A percentile compares a stretch with the other conserved stretches of the same genome.
Conservation (phyloP, 108 stramenopile genomes). For the Cyclotella atomus region DNA sequence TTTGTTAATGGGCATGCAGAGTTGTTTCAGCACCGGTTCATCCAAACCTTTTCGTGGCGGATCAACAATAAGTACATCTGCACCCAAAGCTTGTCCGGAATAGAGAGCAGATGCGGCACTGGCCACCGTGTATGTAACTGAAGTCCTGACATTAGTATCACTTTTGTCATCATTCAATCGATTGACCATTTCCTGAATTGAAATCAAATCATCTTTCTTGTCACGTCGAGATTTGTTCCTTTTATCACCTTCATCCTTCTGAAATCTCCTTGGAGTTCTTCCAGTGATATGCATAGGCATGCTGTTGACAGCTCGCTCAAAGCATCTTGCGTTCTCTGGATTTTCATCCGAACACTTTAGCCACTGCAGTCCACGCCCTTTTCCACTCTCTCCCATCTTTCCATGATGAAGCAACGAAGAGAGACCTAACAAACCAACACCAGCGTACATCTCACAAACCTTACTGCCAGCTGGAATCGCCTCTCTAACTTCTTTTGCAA, state of each 20-base stretch:
- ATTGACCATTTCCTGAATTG: conserved; percentile 51
- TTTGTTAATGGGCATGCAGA: conserved; percentile 73
- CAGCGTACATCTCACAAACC: conserved; percentile 94
- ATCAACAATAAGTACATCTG: conserved; percentile 93
- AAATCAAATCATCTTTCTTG: conserved; percentile 16
- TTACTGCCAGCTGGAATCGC: conserved; percentile 70
- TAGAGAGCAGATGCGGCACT: conserved; percentile 81
- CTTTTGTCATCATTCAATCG: conserved; percentile 21
- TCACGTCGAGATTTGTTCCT: conserved; percentile 30
- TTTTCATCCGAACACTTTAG: conserved; percentile 94
- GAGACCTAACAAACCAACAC: conserved; percentile 92
- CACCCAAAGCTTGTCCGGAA: conserved; percentile 86
- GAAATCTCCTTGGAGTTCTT: conserved; percentile 27
- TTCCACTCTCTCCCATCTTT: conserved; percentile 25
- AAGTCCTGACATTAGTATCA: conserved; percentile 20
- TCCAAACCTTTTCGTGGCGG: conserved; percentile 95
- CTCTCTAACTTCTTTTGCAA: conserved; percentile 82
- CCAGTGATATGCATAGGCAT: conserved; percentile 50
- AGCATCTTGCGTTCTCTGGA: conserved; percentile 88
- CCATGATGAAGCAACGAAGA: conserved; percentile 77
- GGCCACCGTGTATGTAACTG: conserved; percentile 64
- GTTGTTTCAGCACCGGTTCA: conserved; percentile 76
- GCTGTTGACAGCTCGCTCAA: conserved; percentile 65
- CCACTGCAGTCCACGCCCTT: conserved; percentile 58
- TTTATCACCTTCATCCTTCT: conserved; percentile 5